Percentiles rank a stretch among this genome's conserved stretches.
Conservation (phyloP, 768 basidiomycete species). For the Rossbeevera mucosa region DNA sequence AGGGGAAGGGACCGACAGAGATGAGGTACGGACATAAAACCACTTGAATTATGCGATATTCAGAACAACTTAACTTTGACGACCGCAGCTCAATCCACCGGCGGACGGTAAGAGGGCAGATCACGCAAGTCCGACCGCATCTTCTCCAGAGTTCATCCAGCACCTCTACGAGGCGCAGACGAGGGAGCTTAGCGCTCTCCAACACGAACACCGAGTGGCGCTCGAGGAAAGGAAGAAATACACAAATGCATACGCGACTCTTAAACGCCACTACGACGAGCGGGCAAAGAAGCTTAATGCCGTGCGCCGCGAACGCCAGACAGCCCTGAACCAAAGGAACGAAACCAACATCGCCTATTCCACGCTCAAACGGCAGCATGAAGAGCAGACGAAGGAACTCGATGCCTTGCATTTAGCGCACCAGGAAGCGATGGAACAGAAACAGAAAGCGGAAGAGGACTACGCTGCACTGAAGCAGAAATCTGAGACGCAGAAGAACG, state of each 20-base stretch:
- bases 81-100: not conserved
- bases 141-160: not conserved
- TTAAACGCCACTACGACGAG: conserved; percentile 8
- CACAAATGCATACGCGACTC: not conserved
- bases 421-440: conserved; percentile 3
- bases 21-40: conserved; percentile 5
- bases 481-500: conserved; percentile 12
- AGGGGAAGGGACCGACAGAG: not conserved
- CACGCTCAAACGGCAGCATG: conserved; percentile 18
- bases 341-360: conserved; percentile 9
- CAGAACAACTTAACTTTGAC: not conserved
- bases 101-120: not conserved
- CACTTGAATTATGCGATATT: not conserved
- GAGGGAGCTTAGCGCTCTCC: conserved; percentile 6
- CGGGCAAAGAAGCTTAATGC: not conserved
- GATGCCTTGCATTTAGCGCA: not conserved
- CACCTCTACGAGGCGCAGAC: conserved; percentile 1
- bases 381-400: conserved; percentile 11
- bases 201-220: not conserved
- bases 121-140: not conserved
- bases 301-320: conserved; percentile 6
- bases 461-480: conserved; percentile 4
- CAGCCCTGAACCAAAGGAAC: not conserved
- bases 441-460: conserved; percentile 2
- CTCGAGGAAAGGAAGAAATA: conserved; percentile 11